Conservation (phyloP, 306 rosid genomes). For the Prunus salicina region DNA sequence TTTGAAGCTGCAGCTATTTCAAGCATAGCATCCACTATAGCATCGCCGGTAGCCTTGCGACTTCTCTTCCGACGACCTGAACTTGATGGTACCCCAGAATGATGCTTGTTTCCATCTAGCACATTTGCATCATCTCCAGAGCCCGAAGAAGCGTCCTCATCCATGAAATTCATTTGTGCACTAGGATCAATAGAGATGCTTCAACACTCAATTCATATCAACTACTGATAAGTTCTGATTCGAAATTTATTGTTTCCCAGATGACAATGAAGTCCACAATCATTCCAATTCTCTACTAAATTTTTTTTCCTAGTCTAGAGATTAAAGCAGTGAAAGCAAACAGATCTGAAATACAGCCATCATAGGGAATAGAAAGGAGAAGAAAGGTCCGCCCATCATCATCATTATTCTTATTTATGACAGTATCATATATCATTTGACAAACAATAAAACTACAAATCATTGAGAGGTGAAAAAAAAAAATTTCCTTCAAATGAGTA, state of each 20-base stretch:
- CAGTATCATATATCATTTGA: background rate
- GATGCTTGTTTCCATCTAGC: slow-evolving; percentile 75
- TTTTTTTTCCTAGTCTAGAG: background rate
- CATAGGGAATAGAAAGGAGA: background rate
- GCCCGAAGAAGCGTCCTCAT: slow-evolving; percentile 83
- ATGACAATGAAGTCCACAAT: slow-evolving; percentile 17
- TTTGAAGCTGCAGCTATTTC: slow-evolving; percentile 86
- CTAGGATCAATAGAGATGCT: slow-evolving; percentile 41
- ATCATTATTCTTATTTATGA: background rate
- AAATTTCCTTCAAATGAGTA: background rate
- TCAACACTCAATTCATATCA: slow-evolving; percentile 11
- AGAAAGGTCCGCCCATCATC: background rate
- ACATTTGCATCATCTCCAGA: slow-evolving; percentile 67
- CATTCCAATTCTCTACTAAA: slow-evolving; percentile 18
- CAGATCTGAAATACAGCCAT: background rate
- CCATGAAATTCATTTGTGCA: slow-evolving; percentile 52
- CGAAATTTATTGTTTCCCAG: slow-evolving; percentile 24
- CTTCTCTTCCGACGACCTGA: slow-evolving; percentile 73
- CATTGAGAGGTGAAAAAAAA: background rate
- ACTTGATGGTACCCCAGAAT: slow-evolving; percentile 47
- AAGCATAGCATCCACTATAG: slow-evolving; percentile 86
- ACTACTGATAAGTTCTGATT: slow-evolving; percentile 6
- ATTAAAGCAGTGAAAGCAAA: background rate
- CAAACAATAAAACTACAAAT: background rate
- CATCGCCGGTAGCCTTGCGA: slow-evolving; percentile 79